Evolutionary conservation across 2,329 filamentous ascomycete species (phyloP).

Genomic region (Colletotrichum sansevieriae): DNA sequence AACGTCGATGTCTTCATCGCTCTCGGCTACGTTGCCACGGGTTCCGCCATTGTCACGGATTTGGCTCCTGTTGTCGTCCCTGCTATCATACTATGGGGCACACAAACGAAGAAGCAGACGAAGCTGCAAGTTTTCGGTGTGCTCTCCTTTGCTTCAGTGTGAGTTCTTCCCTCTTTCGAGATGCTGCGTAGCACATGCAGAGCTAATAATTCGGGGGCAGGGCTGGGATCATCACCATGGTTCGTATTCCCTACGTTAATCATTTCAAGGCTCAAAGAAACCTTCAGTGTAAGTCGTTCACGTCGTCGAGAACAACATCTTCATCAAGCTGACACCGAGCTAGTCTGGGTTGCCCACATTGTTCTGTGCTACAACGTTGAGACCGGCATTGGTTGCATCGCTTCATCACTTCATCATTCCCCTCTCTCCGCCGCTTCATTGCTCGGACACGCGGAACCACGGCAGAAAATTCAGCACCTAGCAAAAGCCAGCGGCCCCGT

Average conservation of each 20-base stretch:
- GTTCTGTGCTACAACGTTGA: conserved; percentile 45
- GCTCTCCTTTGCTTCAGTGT: conserved; percentile 44
- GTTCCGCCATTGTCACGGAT: conserved; percentile 51
- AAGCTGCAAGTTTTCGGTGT: conserved; percentile 44
- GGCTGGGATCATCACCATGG: conserved; percentile 45
- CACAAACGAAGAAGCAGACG: conserved; percentile 48
- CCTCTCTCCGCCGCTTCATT: conserved; percentile 42
- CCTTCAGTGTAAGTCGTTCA: conserved; percentile 24
- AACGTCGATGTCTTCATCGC: conserved; percentile 44
- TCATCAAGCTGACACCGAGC: not conserved
- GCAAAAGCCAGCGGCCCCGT: too few species aligned
- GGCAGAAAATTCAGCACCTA: conserved; percentile 32
- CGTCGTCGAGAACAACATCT: too few species aligned
- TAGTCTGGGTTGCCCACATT: conserved; percentile 42
- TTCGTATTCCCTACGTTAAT: conserved; percentile 45
- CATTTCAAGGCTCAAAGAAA: conserved; percentile 42
- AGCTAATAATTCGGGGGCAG: not conserved
- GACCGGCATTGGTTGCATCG: conserved; percentile 44
- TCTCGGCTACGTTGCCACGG: conserved; percentile 49
- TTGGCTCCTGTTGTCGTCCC: conserved; percentile 49
- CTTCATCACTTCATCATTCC: conserved; percentile 43
- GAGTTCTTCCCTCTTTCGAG: not conserved
- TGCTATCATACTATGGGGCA: conserved; percentile 49
- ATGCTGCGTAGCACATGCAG: too few species aligned
- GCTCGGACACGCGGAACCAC: conserved; percentile 29